A percentile compares a stretch with the other conserved stretches of the same genome.
Evolutionary conservation across 2,329 filamentous ascomycete genomes (phyloP).

Genomic region (Aspergillus fumigatiaffinis): DNA sequence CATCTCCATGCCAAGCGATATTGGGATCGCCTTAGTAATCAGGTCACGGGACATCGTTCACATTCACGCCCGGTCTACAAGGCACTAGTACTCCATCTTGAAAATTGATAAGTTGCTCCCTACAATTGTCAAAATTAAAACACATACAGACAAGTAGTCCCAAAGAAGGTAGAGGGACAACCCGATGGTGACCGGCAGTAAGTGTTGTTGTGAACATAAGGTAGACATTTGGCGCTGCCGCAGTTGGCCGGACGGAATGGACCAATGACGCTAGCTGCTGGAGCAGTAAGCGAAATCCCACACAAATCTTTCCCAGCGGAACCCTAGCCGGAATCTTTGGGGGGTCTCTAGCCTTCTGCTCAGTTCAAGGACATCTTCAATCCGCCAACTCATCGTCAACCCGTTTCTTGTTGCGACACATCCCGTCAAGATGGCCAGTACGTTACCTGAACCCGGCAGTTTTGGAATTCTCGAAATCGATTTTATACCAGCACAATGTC

Average conservation of each 20-base stretch:
- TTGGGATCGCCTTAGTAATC: neutral
- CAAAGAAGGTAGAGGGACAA: neutral
- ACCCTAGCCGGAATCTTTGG: constrained; percentile 32
- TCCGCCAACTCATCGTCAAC: constrained; percentile 35
- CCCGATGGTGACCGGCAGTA: neutral
- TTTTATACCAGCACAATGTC: neutral
- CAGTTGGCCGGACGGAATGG: neutral
- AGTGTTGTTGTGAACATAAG: neutral
- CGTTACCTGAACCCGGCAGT: constrained; percentile 19
- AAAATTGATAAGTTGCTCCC: neutral
- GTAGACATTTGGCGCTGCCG: neutral
- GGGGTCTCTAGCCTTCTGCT: constrained; percentile 24
- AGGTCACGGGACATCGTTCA: neutral
- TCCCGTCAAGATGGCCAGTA: constrained; percentile 47
- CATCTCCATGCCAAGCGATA: neutral
- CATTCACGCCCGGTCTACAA: neutral
- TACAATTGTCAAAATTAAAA: neutral
- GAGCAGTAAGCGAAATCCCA: constrained; percentile 40
- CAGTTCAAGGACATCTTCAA: constrained; percentile 33
- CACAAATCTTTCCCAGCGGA: constrained; percentile 28
- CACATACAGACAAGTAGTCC: neutral
- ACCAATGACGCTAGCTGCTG: constrained; percentile 13
- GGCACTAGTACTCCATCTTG: neutral
- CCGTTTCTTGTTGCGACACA: constrained; percentile 36
- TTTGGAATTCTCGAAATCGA: neutral